phyloP scores from a whole-genome alignment of 257 asterid species.

The Rauvolfia tetraphylla region DNA sequence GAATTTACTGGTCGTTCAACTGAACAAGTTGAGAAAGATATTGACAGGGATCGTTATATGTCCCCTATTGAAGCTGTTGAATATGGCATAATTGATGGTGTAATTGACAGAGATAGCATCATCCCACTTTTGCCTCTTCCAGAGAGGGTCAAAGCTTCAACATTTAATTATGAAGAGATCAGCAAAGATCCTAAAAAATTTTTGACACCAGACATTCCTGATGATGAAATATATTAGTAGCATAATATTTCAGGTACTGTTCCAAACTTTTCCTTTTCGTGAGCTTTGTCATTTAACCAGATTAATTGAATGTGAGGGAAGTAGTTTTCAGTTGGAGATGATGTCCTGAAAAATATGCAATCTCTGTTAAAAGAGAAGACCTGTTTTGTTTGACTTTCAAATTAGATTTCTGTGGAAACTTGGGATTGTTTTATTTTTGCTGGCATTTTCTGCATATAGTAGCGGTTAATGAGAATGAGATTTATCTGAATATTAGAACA shows the following conservation, averaged over 20 bases:
- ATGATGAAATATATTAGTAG: slow-evolving; percentile 72
- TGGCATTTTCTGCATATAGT: background rate
- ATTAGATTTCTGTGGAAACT: background rate
- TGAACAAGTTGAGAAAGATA: slow-evolving; percentile 89
- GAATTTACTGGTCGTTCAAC: slow-evolving; percentile 63
- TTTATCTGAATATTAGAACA: background rate
- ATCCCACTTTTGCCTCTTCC: slow-evolving; percentile 83
- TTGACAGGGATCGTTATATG: slow-evolving; percentile 88
- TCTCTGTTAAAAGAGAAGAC: background rate
- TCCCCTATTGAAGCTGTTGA: slow-evolving; percentile 96
- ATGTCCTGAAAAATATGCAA: background rate
- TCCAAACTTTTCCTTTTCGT: background rate
- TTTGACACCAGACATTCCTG: slow-evolving; percentile 73
- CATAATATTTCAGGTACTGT: slow-evolving; percentile 31
- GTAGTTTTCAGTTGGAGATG: background rate
- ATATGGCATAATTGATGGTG: slow-evolving; percentile 85
- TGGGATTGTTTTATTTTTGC: background rate
- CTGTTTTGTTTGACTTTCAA: background rate
- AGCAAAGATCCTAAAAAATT: slow-evolving; percentile 49
- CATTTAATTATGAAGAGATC: slow-evolving; percentile 57
- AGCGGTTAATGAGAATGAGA: background rate
- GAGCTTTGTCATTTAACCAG: background rate
- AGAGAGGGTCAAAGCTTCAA: slow-evolving; percentile 60
- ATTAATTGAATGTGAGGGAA: background rate
- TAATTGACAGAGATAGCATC: slow-evolving; percentile 75